Conservation (phyloP, 129 eudicot species). For the Sambucus nigra region DNA sequence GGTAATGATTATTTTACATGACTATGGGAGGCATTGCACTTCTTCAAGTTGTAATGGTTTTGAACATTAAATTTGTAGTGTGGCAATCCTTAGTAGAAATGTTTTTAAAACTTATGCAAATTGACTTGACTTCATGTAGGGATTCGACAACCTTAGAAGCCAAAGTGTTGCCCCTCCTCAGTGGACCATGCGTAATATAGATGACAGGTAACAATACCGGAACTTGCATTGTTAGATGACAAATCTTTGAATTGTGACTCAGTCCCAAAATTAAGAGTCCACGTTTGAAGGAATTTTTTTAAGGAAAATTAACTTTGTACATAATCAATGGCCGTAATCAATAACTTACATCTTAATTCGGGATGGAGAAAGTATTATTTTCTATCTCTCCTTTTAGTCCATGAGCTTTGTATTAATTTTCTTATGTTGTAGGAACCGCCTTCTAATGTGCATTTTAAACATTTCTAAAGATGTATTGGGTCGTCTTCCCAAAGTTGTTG, state of each 20-base stretch:
- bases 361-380: neutral
- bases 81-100: neutral
- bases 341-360: neutral
- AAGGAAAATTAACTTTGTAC: too few relatives aligned
- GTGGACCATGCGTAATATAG: slow-evolving; percentile 98
- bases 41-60: slow-evolving; percentile 6
- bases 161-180: slow-evolving; percentile 95
- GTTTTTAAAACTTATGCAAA: slow-evolving; percentile 5
- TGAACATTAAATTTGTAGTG: slow-evolving; percentile 1
- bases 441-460: slow-evolving; percentile 61
- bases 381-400: neutral
- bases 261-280: too few relatives aligned
- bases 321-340: too few relatives aligned
- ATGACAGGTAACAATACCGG: slow-evolving; percentile 57
- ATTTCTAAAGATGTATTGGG: slow-evolving; percentile 77
- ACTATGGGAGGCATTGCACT: neutral
- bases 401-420: slow-evolving; percentile 7
- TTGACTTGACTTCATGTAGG: slow-evolving; percentile 38
- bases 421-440: slow-evolving; percentile 61
- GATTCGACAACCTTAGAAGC: slow-evolving; percentile 93
- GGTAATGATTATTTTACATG: slow-evolving; percentile 36
- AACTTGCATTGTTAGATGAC: neutral
- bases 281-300: too few relatives aligned
- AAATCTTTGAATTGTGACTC: neutral
- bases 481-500: slow-evolving; percentile 90